Conservation (phyloP, 352 stramenopile genomes). For the Pilasporangium apinafurcum region DNA sequence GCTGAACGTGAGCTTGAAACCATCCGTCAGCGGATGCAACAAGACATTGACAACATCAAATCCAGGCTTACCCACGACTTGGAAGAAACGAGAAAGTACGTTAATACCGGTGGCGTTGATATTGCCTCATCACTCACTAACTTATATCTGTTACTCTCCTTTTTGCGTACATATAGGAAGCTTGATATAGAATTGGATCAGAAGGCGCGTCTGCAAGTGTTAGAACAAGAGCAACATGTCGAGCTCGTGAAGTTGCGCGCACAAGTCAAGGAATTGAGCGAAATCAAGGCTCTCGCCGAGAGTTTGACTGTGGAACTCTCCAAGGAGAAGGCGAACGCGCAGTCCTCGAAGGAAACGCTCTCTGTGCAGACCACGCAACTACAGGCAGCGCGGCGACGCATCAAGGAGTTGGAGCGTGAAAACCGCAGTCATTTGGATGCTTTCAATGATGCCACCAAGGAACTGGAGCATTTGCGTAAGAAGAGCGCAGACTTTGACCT, state of each 20-base stretch:
- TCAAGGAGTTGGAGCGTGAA: slow-evolving; percentile 74
- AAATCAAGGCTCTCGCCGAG: slow-evolving; percentile 51
- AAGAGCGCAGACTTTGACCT: slow-evolving; percentile 71
- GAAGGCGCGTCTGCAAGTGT: slow-evolving; percentile 59
- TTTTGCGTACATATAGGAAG: slow-evolving; percentile 25
- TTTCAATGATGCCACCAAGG: slow-evolving; percentile 51
- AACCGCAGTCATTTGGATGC: slow-evolving; percentile 33
- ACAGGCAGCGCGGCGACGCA: slow-evolving; percentile 43
- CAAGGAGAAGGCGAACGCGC: slow-evolving; percentile 50
- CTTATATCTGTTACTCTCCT: not conserved
- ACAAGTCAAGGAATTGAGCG: slow-evolving; percentile 61
- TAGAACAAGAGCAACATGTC: slow-evolving; percentile 76
- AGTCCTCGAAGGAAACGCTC: slow-evolving; percentile 73
- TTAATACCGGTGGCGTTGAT: not conserved
- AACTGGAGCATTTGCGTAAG: slow-evolving; percentile 66
- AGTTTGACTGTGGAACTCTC: slow-evolving; percentile 40
- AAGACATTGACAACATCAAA: slow-evolving; percentile 59
- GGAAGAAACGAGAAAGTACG: slow-evolving; percentile 70
- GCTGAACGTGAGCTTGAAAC: slow-evolving; percentile 75
- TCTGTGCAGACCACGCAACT: slow-evolving; percentile 65
- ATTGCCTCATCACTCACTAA: too few species aligned
- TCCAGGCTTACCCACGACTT: slow-evolving; percentile 58
- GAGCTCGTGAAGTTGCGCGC: slow-evolving; percentile 69
- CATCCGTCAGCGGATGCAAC: slow-evolving; percentile 75
- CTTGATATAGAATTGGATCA: slow-evolving; percentile 71